A percentile compares a stretch with the other conserved stretches of the same genome.
These are phyloP conservation scores for Tylopilus subfusipes DNA, from an alignment of 768 basidiomycete genomes.

Conservation along the genomic window DNA sequence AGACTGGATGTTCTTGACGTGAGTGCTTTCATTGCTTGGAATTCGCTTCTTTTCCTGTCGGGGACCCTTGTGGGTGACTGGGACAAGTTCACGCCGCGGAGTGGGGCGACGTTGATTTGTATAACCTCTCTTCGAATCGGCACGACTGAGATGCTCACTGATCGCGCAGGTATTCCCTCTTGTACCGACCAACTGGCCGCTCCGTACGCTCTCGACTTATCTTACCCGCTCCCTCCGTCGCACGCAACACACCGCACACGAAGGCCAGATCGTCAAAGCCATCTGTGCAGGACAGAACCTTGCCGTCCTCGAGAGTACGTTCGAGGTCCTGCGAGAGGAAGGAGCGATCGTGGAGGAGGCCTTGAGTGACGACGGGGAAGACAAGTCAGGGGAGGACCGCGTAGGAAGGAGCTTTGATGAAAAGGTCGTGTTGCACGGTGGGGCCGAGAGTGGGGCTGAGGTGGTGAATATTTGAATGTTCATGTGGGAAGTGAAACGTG, in stretches of 20 bases:
- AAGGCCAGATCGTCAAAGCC: conserved; percentile 74
- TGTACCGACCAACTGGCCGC: conserved; percentile 74
- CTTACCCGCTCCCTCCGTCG: conserved; percentile 74
- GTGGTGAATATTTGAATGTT: conserved; percentile 22
- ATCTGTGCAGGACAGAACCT: conserved; percentile 79
- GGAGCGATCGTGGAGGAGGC: conserved; percentile 69
- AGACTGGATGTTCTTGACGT: conserved; percentile 79
- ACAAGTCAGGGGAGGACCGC: conserved; percentile 9
- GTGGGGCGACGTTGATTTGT: background rate
- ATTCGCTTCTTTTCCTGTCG: background rate
- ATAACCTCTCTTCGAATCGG: background rate
- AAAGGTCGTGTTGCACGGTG: conserved; percentile 36
- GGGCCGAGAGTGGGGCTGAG: conserved; percentile 1
- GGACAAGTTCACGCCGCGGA: too few species aligned
- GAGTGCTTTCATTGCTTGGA: conserved; percentile 25
- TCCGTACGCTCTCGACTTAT: conserved; percentile 70
- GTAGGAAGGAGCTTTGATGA: conserved; percentile 38
- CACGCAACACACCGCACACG: conserved; percentile 64
- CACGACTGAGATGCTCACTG: background rate
- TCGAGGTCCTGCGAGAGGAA: conserved; percentile 54
- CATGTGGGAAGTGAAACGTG: conserved; percentile 12
- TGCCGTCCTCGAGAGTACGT: conserved; percentile 60
- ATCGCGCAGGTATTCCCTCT: conserved; percentile 53
- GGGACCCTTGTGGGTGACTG: too few species aligned
- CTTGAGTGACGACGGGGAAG: conserved; percentile 41